Conservation (phyloP, 208 protist genomes). For the Chromosphaera perkinsii region DNA sequence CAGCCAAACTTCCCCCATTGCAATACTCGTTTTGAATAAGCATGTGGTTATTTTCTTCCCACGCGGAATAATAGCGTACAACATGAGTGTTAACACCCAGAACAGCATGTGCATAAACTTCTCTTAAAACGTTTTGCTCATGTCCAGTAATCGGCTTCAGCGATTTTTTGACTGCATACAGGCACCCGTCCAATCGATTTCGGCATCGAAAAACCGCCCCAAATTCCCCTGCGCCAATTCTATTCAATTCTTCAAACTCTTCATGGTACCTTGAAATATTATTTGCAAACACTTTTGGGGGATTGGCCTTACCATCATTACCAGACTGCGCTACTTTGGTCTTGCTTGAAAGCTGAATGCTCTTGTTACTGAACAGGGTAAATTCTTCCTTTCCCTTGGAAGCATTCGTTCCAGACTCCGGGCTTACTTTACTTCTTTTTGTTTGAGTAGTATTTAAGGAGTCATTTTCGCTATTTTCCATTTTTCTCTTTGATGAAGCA, state of each 20-base stretch:
- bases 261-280: constrained; percentile 7
- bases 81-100: constrained; percentile 10
- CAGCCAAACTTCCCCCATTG: background rate
- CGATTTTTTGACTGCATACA: constrained; percentile 20
- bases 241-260: constrained; percentile 15
- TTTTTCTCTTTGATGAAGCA: no score
- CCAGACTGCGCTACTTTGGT: no score
- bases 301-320: no score
- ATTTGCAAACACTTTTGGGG: no score
- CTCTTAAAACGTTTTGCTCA: constrained; percentile 13
- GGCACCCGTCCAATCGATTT: constrained; percentile 8
- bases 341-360: no score
- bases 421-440: no score
- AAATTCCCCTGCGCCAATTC: constrained; percentile 12
- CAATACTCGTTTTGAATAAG: constrained; percentile 39
- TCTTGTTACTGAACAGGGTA: no score
- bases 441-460: no score
- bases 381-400: no score
- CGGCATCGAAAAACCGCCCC: constrained; percentile 11
- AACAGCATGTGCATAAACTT: constrained; percentile 35
- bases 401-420: no score
- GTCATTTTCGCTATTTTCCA: no score
- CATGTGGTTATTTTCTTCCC: constrained; percentile 26
- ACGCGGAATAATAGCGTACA: constrained; percentile 26
- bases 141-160: background rate